Percentiles rank a stretch among this genome's conserved stretches.
Conservation (phyloP, 306 rosid genomes). For the Corylus avellana region DNA sequence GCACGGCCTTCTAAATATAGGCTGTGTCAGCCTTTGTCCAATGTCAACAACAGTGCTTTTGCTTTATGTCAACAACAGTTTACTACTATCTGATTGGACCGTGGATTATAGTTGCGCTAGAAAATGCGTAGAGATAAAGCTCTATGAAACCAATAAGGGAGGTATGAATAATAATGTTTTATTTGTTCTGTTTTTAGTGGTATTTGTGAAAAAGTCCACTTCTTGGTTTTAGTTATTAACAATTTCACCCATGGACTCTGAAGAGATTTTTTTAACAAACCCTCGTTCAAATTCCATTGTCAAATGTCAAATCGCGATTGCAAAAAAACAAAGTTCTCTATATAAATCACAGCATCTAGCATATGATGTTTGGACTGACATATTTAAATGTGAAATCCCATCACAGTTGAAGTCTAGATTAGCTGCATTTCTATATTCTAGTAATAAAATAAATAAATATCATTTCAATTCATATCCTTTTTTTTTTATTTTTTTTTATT, state of each 20-base stretch:
- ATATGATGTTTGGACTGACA: not conserved
- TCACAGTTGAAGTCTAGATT: no score
- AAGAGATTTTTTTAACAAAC: not conserved
- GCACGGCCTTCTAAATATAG: not conserved
- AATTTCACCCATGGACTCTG: not conserved
- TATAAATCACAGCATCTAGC: not conserved
- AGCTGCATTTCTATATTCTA: no score
- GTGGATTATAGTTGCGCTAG: slow-evolving; percentile 5
- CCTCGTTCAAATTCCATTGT: not conserved
- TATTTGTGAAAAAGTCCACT: not conserved
- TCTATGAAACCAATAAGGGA: not conserved
- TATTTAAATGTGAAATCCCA: no score
- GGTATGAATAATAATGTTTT: not conserved
- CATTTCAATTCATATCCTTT: no score
- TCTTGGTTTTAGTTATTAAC: not conserved
- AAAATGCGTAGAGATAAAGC: slow-evolving; percentile 7
- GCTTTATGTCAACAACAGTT: slow-evolving; percentile 5
- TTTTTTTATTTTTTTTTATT: no score
- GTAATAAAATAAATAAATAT: no score
- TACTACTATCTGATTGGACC: slow-evolving; percentile 18
- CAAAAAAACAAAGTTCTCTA: not conserved
- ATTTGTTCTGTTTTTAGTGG: not conserved
- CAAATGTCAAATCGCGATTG: not conserved
- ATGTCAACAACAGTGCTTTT: not conserved
- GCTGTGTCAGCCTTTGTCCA: not conserved